Evolutionary conservation across 306 rosid genomes (phyloP).

Genomic region (Cajanus cajan): DNA sequence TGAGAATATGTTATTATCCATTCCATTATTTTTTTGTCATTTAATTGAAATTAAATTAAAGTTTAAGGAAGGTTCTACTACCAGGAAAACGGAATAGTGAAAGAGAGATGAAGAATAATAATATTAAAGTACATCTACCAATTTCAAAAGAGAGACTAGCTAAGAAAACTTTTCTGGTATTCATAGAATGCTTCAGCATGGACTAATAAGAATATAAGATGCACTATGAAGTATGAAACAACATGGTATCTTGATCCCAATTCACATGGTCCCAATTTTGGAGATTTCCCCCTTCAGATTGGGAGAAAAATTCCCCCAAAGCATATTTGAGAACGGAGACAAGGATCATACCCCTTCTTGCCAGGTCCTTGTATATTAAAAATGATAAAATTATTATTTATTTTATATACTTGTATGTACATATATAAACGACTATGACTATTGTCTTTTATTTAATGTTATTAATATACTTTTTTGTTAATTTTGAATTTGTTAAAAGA

Average conservation of each 20-base stretch:
- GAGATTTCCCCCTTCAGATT: not conserved
- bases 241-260: not conserved
- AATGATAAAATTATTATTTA: not conserved
- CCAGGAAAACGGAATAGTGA: not conserved
- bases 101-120: not conserved
- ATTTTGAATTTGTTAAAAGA: not conserved
- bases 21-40: not conserved
- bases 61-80: not conserved
- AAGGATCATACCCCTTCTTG: not conserved
- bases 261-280: not conserved
- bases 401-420: not conserved
- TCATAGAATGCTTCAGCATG: slow-evolving; percentile 3
- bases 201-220: not conserved
- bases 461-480: not conserved
- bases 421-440: not conserved
- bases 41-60: not conserved
- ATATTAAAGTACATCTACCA: not conserved
- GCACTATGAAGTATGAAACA: not conserved
- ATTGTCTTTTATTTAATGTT: not conserved
- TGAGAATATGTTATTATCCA: slow-evolving; percentile 5
- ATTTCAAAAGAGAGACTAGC: not conserved
- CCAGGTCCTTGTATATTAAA: not conserved
- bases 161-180: not conserved
- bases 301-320: not conserved
- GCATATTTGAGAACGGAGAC: not conserved